Evolutionary conservation across 768 basidiomycete species (phyloP).

Genomic region (Boletus tomentosulus): DNA sequence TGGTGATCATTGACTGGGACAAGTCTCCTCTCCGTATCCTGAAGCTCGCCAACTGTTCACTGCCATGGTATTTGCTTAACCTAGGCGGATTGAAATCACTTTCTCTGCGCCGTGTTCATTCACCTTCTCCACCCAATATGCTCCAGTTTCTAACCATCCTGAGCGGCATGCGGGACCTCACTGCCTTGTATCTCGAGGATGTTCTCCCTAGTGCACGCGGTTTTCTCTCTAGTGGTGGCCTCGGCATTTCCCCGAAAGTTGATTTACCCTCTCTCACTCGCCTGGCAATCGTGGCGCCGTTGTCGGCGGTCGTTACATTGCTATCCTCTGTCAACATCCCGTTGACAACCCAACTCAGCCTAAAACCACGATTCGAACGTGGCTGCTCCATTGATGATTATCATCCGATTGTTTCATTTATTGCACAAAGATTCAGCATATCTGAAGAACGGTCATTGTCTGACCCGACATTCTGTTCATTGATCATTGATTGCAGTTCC

Average conservation of each 20-base stretch:
- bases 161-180: too few species aligned
- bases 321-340: too few species aligned
- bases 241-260: not conserved
- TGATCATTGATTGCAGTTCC: not conserved
- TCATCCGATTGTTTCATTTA: not conserved
- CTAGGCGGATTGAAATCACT: constrained; percentile 31
- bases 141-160: constrained; percentile 31
- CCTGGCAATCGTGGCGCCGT: constrained; percentile 1
- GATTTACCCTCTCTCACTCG: not conserved
- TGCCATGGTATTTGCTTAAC: not conserved
- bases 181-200: too few species aligned
- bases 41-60: not conserved
- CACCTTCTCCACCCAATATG: constrained; percentile 15
- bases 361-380: too few species aligned
- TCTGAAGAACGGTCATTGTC: not conserved
- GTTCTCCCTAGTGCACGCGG: too few species aligned
- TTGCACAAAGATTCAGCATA: not conserved
- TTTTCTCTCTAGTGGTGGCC: constrained; percentile 9
- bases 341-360: too few species aligned
- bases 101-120: constrained; percentile 23
- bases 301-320: too few species aligned
- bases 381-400: not conserved
- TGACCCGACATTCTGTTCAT: not conserved
- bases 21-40: not conserved
- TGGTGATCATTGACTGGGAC: not conserved